Base-by-base conservation (phyloP, 225 moss, liverwort and hornwort genomes). In the Climacium dendroides region DNA sequence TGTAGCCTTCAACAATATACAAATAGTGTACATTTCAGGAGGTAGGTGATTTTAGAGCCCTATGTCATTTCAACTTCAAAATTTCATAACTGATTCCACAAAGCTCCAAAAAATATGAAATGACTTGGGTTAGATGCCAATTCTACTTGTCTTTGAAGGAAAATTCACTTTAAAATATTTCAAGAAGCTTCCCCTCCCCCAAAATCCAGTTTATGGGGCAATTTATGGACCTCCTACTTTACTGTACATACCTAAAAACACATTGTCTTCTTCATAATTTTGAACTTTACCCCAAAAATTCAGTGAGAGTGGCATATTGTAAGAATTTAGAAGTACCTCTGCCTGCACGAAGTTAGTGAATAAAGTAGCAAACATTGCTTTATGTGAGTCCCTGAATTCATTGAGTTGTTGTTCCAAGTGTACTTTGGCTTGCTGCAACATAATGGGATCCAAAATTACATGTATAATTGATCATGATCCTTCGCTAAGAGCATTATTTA, bases 321-420 rank as follows among this genome's bases (percentile, higher is more conserved):
- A 11, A 28, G 11, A 19, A 8, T 15, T 28, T 5, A 5, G 3
- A 77, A 25, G 26, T 95, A 92, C 99, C 99, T 99, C 97, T 34
- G 85, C 87, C 74, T 99, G 99, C 32, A 94, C 90, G 70, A 98
- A 91, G 30, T 54, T 74, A 39, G 93, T 93, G 78, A 96, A 96
- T 4, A 90, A 83, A 58, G 84, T 32, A 52, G 93, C 92, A 82
- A 97, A 86, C 26, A 90, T 89, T 59, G 47, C 47, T 89, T 91
- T 96, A 35, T 89, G 71, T 22, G 64, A 82, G 24, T 89, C 87
- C 81, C 85, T 84, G 43, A 93, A 91, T 50, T 89, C 48, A 2
- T 88, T 78, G 9, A 98, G 87, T 35, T 85, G 77, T 83, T 94
- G 86, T 71, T 94, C 95, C 67, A 94, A 88, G 54, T 94, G 74